Conservation (phyloP, 768 basidiomycete genomes). For the Auriscalpium vulgare region DNA sequence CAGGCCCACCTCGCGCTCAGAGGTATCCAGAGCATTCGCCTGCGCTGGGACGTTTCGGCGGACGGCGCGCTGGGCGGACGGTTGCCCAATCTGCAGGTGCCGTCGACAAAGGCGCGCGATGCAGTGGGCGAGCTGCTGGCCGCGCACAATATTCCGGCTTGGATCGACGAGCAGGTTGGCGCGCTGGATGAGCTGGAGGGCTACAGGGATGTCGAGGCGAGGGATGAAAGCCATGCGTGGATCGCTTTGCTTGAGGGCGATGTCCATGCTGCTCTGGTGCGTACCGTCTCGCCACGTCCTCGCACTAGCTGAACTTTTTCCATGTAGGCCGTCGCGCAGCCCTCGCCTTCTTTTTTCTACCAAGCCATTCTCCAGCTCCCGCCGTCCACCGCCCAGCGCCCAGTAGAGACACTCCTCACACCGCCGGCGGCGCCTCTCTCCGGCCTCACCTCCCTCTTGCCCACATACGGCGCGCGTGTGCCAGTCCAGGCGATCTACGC, state of each 20-base stretch:
- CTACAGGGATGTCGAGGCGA: slow-evolving; percentile 48
- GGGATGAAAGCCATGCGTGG: slow-evolving; percentile 79
- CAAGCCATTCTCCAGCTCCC: slow-evolving; percentile 31
- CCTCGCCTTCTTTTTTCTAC: slow-evolving; percentile 33
- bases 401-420: slow-evolving; percentile 42
- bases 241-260: slow-evolving; percentile 67
- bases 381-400: slow-evolving; percentile 24
- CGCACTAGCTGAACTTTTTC: slow-evolving; percentile 1
- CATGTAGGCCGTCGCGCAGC: slow-evolving; percentile 40
- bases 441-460: slow-evolving; percentile 58
- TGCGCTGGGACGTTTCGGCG: slow-evolving; percentile 62
- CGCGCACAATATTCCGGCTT: slow-evolving; percentile 61
- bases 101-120: slow-evolving; percentile 25
- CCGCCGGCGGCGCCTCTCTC: slow-evolving; percentile 66
- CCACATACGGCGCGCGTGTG: slow-evolving; percentile 51
- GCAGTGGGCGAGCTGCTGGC: slow-evolving; percentile 46
- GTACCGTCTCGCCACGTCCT: slow-evolving; percentile 2
- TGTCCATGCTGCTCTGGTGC: slow-evolving; percentile 69
- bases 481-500: slow-evolving; percentile 41
- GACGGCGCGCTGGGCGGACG: slow-evolving; percentile 63
- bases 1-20: slow-evolving; percentile 76
- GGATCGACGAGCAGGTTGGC: slow-evolving; percentile 53
- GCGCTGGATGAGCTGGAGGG: slow-evolving; percentile 50
- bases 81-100: slow-evolving; percentile 66
- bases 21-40: slow-evolving; percentile 38